phyloP scores from a whole-genome alignment of 2,329 filamentous ascomycete species.

The Massarina eburnea region DNA sequence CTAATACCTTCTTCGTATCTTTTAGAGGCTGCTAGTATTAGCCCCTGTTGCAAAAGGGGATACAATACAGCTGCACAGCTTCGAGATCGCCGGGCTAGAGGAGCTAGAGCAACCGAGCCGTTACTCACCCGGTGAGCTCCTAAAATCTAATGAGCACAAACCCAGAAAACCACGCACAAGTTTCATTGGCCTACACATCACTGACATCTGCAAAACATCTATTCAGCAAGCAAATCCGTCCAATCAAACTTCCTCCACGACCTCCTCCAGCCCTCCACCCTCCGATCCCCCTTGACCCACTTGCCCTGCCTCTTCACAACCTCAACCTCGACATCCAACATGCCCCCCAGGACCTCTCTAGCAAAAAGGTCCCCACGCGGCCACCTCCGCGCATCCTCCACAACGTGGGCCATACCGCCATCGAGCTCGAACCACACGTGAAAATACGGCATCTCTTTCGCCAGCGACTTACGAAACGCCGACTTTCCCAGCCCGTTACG shows the following conservation, averaged over 20 bases:
- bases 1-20: too few species aligned
- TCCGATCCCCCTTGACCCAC: conserved; percentile 70
- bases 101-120: too few species aligned
- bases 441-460: conserved; percentile 98
- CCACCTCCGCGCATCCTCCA: conserved; percentile 85
- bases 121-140: too few species aligned
- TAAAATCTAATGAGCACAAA: too few species aligned
- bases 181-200: too few species aligned
- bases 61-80: too few species aligned
- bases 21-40: too few species aligned
- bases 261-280: conserved; percentile 78
- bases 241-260: conserved; percentile 94
- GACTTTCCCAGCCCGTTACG: conserved; percentile 71
- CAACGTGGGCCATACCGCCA: conserved; percentile 87
- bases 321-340: conserved; percentile 80
- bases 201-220: too few species aligned
- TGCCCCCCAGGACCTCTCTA: conserved; percentile 86
- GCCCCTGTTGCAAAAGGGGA: too few species aligned
- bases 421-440: conserved; percentile 94
- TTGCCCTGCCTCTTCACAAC: conserved; percentile 87
- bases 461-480: conserved; percentile 80
- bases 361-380: conserved; percentile 91
- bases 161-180: too few species aligned
- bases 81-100: too few species aligned
- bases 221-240: conserved; percentile 63